Evolutionary conservation across 1,284 basidiomycete genomes (phyloP).

Genomic region (Apiotrichum mycotoxinovorans): DNA sequence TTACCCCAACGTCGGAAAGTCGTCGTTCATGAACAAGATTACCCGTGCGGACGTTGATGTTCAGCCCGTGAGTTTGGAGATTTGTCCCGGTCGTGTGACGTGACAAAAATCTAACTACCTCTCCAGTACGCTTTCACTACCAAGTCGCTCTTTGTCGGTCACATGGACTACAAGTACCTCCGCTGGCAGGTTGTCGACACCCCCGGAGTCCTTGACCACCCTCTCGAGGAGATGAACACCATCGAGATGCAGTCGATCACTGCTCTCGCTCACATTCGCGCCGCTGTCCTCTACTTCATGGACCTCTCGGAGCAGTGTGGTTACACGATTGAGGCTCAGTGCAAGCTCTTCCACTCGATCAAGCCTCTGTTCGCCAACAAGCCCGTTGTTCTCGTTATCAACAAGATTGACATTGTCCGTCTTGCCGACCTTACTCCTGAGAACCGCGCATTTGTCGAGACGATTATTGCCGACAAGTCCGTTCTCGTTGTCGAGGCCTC

Average conservation of each 20-base stretch:
- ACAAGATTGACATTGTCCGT: slow-evolving; percentile 89
- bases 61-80: slow-evolving; percentile 58
- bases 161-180: slow-evolving; percentile 95
- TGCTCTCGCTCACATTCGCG: slow-evolving; percentile 86
- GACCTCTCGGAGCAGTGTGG: slow-evolving; percentile 95
- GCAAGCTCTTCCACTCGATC: slow-evolving; percentile 96
- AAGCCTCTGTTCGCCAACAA: slow-evolving; percentile 91
- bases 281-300: slow-evolving; percentile 93
- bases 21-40: slow-evolving; percentile 96
- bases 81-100: not conserved
- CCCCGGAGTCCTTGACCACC: slow-evolving; percentile 80
- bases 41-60: slow-evolving; percentile 96
- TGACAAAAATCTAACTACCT: not conserved
- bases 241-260: slow-evolving; percentile 99
- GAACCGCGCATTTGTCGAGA: slow-evolving; percentile 72
- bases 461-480: slow-evolving; percentile 70
- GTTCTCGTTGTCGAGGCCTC: slow-evolving; percentile 77
- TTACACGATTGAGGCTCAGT: slow-evolving; percentile 88
- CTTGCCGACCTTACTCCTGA: slow-evolving; percentile 74
- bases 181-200: slow-evolving; percentile 98
- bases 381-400: slow-evolving; percentile 86
- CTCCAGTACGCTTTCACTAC: slow-evolving; percentile 84
- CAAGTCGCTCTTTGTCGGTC: slow-evolving; percentile 92
- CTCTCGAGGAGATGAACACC: slow-evolving; percentile 97
- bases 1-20: slow-evolving; percentile 96